Base-by-base conservation (phyloP, 805 yeast genomes). In the Saccharomycopsis fibuligera region DNA sequence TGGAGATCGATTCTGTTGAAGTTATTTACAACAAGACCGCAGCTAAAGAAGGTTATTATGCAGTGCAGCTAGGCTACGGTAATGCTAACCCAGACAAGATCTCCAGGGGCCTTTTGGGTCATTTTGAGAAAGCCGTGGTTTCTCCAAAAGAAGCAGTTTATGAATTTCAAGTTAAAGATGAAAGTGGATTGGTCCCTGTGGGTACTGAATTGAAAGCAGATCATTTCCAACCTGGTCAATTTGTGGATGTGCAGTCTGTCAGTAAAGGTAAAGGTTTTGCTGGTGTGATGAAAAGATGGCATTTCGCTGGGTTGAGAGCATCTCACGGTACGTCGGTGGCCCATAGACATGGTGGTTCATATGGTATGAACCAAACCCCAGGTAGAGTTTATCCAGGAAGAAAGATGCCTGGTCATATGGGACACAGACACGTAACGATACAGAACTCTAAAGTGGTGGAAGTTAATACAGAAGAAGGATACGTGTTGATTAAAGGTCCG, bases 361-460 rank as follows among this genome's bases (percentile, higher is more conserved):
- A 85, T 59, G 99, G 99, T 78, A 88, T 83, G 65, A 86, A 86
- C 61, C 95, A 93, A 57, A 84, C 87, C 54, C 99, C 99, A 12
- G 97, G 96, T 61, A 85, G 99, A 72, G 87, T 89, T 46, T 72
- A 89, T 54, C 98, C 97, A 14, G 98, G 97, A 22, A 90, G 87
- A 70, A 91, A 89, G 68, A 91, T 93, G 99, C 95, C 98, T 33
- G 99, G 99, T 56, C 86, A 86, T 66, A 83, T 90, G 93, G 99
- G 99, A 57, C 82, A 78, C 54, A 73, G 76, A 48, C 73, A 71
- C 57, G 76, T 78, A 53, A 91, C 98, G 3, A 76, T 80, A 23
- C 85, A 81, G 63, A 90, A 88, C 64, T 73, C 81, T 23, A 74
- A 81, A 62, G 82, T 93, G 21, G 70, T 93, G 60, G 85, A 84